A percentile compares a stretch with the other conserved stretches of the same genome.
Conservation (phyloP, 257 asterid species). For the Petunia axillaris region DNA sequence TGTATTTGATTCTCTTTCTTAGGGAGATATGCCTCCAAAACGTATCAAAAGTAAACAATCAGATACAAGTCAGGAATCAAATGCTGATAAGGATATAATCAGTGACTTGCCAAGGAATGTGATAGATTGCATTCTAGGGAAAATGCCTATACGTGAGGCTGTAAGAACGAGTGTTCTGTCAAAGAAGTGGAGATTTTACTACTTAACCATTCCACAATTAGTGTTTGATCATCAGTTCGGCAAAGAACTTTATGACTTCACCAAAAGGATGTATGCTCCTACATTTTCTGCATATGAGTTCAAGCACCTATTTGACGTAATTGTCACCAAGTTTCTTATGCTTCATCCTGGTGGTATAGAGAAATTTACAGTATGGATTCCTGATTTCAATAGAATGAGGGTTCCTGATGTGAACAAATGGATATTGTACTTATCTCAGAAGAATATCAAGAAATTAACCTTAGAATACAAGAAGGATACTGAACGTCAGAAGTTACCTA, state of each 20-base stretch:
- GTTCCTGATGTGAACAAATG: not conserved
- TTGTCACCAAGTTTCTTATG: not conserved
- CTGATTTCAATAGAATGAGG: not conserved
- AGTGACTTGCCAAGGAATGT: too few species aligned
- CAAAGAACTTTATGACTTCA: not conserved
- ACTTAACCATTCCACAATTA: not conserved
- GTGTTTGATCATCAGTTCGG: not conserved
- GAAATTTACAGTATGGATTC: not conserved
- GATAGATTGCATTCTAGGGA: too few species aligned
- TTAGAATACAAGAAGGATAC: not conserved
- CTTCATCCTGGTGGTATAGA: not conserved
- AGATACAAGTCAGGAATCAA: too few species aligned
- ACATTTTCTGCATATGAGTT: too few species aligned
- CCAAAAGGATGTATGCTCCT: too few species aligned
- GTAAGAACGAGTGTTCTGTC: not conserved
- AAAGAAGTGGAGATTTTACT: not conserved
- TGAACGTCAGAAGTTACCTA: not conserved
- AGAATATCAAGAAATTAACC: not conserved
- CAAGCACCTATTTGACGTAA: not conserved
- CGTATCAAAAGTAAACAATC: too few species aligned
- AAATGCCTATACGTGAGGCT: not conserved
- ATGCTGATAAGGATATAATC: too few species aligned
- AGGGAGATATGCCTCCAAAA: too few species aligned
- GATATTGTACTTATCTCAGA: not conserved
- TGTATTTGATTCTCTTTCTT: too few species aligned